Conservation (phyloP, 495 filamentous ascomycete genomes). For the Penicillium arizonense region DNA sequence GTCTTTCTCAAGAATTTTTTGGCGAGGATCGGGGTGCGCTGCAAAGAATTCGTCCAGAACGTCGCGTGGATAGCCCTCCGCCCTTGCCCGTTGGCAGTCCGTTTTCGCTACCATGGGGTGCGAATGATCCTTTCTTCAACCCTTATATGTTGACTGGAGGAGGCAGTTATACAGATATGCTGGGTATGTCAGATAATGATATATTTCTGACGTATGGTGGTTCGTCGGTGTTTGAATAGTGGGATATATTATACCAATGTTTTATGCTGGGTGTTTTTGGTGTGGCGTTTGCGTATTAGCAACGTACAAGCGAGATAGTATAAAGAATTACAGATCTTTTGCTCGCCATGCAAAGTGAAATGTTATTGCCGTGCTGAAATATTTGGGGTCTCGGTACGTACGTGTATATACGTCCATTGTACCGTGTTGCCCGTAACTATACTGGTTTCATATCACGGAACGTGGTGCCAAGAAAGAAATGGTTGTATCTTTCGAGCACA, state of each 20-base stretch:
- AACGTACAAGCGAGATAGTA: neutral
- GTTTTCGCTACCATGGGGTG: neutral
- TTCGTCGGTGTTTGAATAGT: neutral
- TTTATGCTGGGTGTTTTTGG: neutral
- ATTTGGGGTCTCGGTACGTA: conserved; percentile 1
- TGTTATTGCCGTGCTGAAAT: neutral
- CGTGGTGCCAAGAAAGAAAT: too few relatives aligned
- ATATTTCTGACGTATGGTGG: neutral
- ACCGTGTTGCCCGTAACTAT: too few relatives aligned
- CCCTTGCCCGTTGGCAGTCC: neutral
- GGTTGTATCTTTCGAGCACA: too few relatives aligned
- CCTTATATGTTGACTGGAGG: neutral
- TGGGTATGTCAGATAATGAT: neutral
- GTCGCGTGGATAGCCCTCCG: neutral
- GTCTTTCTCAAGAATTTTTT: conserved; percentile 9
- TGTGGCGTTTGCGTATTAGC: neutral
- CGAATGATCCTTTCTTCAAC: neutral
- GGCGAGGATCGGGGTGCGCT: neutral
- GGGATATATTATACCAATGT: neutral
- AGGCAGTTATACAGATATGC: neutral
- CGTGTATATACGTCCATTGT: neutral
- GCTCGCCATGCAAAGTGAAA: neutral
- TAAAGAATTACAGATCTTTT: neutral
- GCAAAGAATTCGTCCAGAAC: neutral
- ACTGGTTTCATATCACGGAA: too few relatives aligned